Evolutionary conservation across 1,284 basidiomycete species (phyloP), one percentile per base, ranked within the genome.

Genomic region (Ganoderma leucocontextum): DNA sequence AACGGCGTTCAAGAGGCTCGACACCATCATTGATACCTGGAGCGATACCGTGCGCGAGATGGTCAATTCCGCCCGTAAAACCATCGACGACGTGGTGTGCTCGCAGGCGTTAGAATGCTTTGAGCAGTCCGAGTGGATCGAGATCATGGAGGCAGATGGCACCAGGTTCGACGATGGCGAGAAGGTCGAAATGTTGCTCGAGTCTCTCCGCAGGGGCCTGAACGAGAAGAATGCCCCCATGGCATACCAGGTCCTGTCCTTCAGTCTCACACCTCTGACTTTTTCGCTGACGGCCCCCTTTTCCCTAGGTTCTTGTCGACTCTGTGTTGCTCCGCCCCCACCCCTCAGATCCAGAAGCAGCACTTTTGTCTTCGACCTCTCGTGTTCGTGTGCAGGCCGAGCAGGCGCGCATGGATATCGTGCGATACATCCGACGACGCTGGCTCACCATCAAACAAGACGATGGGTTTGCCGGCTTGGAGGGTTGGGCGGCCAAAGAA

Each of bases 401-500:
- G 76, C 85, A 89, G 68, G 85, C 92, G 1, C 87, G 91, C 8
- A 78, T 89, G 35, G 91, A 92, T 44, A 78, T 97, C 67, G 77
- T 96, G 10, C 85, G 85, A 64, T 91, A 88, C 82, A 83, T 91
- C 63, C 85, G 86, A 2, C 86, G 88, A 66, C 85, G 88, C 3
- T 97, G 95, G 95, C 79, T 92, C 65, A 86, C 83, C n/a, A 88
- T 96, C 42, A 86, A 92, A 19, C 88, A 91, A 65, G 89, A 91
- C 55, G 88, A 89, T n/a, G 95, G 94, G 0, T 97, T 98, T 75
- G 89, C 93, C 59, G 79, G 81, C 5, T 82, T 98, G 25, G 94
- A 97, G 61, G 86, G 86, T 7, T 97, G 95, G 95, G 90, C 92
- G 0, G 79, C 97, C 66, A 92, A 95, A 77, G 97, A 98, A 76